Conservation (phyloP, 257 asterid species). For the Salvia rosmarinus region DNA sequence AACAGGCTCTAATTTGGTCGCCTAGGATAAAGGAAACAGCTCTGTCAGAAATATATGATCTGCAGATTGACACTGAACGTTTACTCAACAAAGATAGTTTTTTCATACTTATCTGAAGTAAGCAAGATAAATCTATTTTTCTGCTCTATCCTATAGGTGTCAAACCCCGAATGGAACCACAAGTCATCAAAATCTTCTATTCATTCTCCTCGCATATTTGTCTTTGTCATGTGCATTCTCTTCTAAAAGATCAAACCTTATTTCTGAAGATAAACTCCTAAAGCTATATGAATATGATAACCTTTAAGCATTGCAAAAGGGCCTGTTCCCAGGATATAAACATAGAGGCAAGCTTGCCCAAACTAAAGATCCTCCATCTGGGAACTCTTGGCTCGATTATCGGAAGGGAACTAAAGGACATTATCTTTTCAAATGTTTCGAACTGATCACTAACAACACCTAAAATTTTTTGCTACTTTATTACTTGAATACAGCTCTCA, state of each 20-base stretch:
- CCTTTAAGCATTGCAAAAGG: neutral
- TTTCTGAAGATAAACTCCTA: conserved; percentile 6
- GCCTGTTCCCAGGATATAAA: conserved; percentile 1
- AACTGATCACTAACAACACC: conserved; percentile 8
- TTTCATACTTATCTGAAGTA: neutral
- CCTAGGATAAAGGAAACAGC: neutral
- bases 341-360: conserved; percentile 18
- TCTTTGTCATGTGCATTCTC: conserved; percentile 10
- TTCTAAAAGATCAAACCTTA: conserved; percentile 7
- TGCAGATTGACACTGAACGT: neutral
- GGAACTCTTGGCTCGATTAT: conserved; percentile 1
- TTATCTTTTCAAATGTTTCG: neutral
- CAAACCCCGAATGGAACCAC: neutral
- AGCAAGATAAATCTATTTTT: neutral
- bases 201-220: too few species aligned
- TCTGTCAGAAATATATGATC: neutral
- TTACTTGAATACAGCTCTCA: neutral
- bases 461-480: neutral
- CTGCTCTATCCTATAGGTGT: neutral
- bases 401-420: neutral
- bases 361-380: conserved; percentile 1
- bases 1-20: neutral
- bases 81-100: neutral
- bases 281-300: neutral
- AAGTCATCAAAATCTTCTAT: neutral